Conservation (phyloP, 345 rosid genomes). For the Clausena lansium region DNA sequence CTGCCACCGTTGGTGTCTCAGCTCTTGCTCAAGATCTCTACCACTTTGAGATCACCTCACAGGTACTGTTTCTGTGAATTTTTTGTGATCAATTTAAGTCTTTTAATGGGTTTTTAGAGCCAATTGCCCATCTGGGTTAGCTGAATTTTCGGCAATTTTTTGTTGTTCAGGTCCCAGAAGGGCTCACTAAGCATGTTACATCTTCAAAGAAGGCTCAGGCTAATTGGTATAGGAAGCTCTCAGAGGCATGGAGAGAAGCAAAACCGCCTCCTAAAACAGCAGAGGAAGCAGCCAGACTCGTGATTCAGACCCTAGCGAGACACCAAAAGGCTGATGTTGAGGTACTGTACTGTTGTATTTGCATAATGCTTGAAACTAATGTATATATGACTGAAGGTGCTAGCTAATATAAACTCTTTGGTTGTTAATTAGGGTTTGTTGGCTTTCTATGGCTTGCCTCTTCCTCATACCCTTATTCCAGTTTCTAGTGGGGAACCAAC, state of each 20-base stretch:
- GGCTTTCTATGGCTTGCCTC: conserved; percentile 79
- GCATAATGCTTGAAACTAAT: neutral
- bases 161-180: conserved; percentile 64
- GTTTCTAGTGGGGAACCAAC: conserved; percentile 38
- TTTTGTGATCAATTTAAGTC: neutral
- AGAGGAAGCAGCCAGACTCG: conserved; percentile 68
- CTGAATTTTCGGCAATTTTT: neutral
- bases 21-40: conserved; percentile 77
- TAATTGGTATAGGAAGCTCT: conserved; percentile 81
- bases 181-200: conserved; percentile 57
- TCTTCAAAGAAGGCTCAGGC: conserved; percentile 91
- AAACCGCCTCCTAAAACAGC: conserved; percentile 67
- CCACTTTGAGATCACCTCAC: conserved; percentile 74
- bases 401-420: neutral
- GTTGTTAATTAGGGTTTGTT: conserved; percentile 52
- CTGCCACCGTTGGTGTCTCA: conserved; percentile 61
- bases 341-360: conserved; percentile 33
- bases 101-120: neutral
- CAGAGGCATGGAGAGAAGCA: conserved; percentile 77
- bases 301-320: conserved; percentile 51
- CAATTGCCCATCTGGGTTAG: neutral
- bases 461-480: conserved; percentile 37
- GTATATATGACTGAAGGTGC: neutral
- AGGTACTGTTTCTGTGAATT: conserved; percentile 33
- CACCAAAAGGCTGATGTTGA: conserved; percentile 83